Base-by-base conservation (phyloP, 108 stramenopile genomes). In the Mediolabrus comicus region DNA sequence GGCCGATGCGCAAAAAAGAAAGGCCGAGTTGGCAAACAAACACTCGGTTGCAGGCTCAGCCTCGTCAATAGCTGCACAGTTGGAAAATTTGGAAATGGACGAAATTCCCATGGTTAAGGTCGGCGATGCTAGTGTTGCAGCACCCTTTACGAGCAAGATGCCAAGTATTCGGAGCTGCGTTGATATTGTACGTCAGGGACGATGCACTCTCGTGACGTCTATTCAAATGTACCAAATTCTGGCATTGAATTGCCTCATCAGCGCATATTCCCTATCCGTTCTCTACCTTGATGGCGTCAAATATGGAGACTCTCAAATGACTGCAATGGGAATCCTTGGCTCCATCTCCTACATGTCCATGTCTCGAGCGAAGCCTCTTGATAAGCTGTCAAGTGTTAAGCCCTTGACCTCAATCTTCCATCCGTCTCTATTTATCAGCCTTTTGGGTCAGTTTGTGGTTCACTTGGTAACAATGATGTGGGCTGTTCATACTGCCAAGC, bases 201-300 rank as follows among this genome's bases (percentile, higher is more conserved):
- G 95, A 3, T 97, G 95, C 69, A 96, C 95, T 3, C 82, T 96
- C 14, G 88, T 96, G 1, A 94, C 94, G 11, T 91, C 85, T 32
- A 86, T 96, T 59, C 92, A 94, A 83, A 94, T 93, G 92, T 93
- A 96, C 61, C 98, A 98, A 90, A 99, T 99, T 49, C 70, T 99
- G 84, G 96, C 95, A 7, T 85, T 99, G 52, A 94, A 97, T 71
- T 97, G 96, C 64, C 81, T 97, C 29, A 99, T 99, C 69, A 95
- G 92, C 53, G 97, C 98, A 27, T 99, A 99, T 77, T 95, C 95
- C 0, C 76, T 99, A 62, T 92, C 94, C 3, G 97, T 95, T 7
- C 91, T 99, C 19, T 97, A 96, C 73, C 83, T 99, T 43, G 97
- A 98, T 79, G 97, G 97, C 0, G 97, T 97, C 30, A 97, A 97